Base-by-base conservation (phyloP, 148 eudicot species). In the Fagopyrum homotropicum region DNA sequence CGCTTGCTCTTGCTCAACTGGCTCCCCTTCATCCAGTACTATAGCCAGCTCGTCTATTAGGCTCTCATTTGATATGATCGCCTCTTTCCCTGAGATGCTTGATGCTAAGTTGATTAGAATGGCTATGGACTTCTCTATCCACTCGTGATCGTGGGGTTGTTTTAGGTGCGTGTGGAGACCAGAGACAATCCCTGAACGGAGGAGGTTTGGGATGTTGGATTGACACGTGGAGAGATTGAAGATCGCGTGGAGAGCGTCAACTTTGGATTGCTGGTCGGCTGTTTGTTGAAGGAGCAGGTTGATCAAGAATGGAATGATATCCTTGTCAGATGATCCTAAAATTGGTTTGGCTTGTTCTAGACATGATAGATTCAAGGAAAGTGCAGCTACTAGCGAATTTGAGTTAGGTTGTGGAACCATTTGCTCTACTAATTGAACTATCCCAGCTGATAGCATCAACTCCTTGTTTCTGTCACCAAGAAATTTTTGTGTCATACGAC, bases 301-400 rank as follows among this genome's bases (percentile, higher is more conserved):
- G 40, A 89, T 81, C 68, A 95, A 77, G 79, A 92, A 92, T 68
- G 93, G 86, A 80, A 88, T 84, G 4, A 94, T 83, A 3, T 92
- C 97, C 69, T 81, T 79, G 79, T 87, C 81, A 11, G 92, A 81
- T n/a, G 92, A 81, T 26, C 97, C 98, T 49, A 95, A 80, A 35
- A 88, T 75, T 19, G 93, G 91, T 80, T 95, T 95, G 77, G 98
- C 98, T 83, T 90, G 88, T 49, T 92, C 97, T 4, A 95, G 91
- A 80, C 90, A 92, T 16, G 99, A 90, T 35, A 95, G 88, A 76
- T 90, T 95, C 74, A 92, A 83, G 82, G 84, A 92, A 47, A 95
- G 97, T 56, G 98, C 99, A 35, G 96, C 90, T 60, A 86, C 89
- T 48, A 92, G 80, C 80, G 87, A 91, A 40, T 82, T 71, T 43